phyloP scores from a whole-genome alignment of 208 protist species.

The Polymyxa betae region DNA sequence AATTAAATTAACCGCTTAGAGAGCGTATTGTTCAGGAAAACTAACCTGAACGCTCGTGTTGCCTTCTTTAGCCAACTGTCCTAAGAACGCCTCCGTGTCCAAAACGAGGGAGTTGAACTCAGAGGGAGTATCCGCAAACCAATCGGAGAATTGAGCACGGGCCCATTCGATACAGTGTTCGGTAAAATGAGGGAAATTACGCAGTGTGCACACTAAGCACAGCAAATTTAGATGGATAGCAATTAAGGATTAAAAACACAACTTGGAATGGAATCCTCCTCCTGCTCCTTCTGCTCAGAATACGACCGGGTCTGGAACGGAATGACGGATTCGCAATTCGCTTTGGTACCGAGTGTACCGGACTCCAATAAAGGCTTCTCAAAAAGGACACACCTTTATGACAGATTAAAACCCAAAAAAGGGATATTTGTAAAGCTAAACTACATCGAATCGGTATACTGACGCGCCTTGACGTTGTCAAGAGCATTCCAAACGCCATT shows the following conservation, averaged over 20 bases:
- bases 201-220: constrained; percentile 60
- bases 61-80: constrained; percentile 39
- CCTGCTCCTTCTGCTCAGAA: constrained; percentile 57
- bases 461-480: constrained; percentile 89
- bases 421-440: background rate
- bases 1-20: background rate
- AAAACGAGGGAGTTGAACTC: constrained; percentile 38
- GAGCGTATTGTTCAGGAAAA: background rate
- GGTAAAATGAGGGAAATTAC: constrained; percentile 57
- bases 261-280: constrained; percentile 53
- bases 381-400: constrained; percentile 86
- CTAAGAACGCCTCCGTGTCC: background rate
- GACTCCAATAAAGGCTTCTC: constrained; percentile 95
- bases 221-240: background rate
- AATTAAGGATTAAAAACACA: background rate
- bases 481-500: constrained; percentile 94
- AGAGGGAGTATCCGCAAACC: constrained; percentile 52
- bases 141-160: constrained; percentile 48
- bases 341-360: constrained; percentile 95
- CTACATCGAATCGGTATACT: constrained; percentile 71
- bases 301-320: constrained; percentile 60
- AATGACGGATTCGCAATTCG: constrained; percentile 53
- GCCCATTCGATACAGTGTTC: constrained; percentile 62
- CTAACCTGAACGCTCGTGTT: background rate
- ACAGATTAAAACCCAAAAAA: background rate